Evolutionary conservation across 352 stramenopile species (phyloP), one percentile per base, ranked within the genome.

Genomic region (Lagenidium giganteum): DNA sequence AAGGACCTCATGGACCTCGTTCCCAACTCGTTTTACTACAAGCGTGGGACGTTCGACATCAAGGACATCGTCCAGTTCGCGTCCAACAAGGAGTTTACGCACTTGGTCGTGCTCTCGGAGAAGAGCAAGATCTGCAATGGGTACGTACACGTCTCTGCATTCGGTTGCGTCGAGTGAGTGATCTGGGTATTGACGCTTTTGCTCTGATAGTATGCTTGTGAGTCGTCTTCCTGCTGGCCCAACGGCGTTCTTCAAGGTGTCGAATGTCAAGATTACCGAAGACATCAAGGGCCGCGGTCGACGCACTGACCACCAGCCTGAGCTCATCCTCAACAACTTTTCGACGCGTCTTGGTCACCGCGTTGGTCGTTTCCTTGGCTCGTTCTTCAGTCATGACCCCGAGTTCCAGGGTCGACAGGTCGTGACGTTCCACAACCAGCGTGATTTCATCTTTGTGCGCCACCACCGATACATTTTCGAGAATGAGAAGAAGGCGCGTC

Each of bases 251-350:
- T 99, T 99, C 78, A 99, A 99, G 71, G 84, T 99, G 18, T 98
- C 87, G 30, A 99, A 98, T 54, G 92, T 99, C 16, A 87, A 98
- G 41, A 76, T 97, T 9, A 95, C 91, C 8, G 70, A 95, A 9
- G 86, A 97, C 48, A 98, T 99, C 63, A 90, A 92, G 32, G 91
- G 96, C 49, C 89, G 97, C 48, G 96, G 93, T 30, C 80, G 75
- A 17, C 77, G 89, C 32, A 96, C 90, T 12, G 73, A 87, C 38
- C 93, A 98, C 66, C 81, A 96, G 57, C 96, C 97, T 0, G 97
- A 99, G 73, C 67, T 99, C 12, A 98, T 99, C 59, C 81, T 99
- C 12, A 98, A 99, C 84, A 98, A 98, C 61, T 99, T 99, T 58
- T 96, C 84, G 18, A 99, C 97, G 33, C 88, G 97, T 41, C 68